phyloP scores from a whole-genome alignment of 1,284 basidiomycete genomes.

The Gomphus bonarii region DNA sequence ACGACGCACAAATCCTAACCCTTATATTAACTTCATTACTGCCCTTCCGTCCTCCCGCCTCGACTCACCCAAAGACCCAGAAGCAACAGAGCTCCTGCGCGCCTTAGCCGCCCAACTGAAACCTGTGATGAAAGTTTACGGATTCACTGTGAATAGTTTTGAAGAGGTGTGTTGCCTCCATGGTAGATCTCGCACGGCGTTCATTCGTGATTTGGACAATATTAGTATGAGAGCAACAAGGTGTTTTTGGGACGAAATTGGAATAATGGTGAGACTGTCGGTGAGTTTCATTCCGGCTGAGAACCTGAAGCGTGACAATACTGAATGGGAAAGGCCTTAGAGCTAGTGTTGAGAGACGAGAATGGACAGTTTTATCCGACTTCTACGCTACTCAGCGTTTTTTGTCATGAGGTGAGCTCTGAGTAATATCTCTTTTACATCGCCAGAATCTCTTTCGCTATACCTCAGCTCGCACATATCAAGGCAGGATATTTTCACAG shows the following conservation, averaged over 20 bases:
- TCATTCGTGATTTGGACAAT: not conserved
- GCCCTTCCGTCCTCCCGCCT: conserved; percentile 35
- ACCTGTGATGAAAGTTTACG: conserved; percentile 71
- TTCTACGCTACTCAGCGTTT: conserved; percentile 61
- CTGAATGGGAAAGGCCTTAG: conserved; percentile 26
- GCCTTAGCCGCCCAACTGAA: conserved; percentile 72
- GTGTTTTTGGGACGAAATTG: conserved; percentile 76
- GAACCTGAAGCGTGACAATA: not conserved
- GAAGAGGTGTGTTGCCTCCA: conserved; percentile 49
- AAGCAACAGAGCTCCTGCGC: conserved; percentile 55
- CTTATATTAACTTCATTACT: conserved; percentile 64
- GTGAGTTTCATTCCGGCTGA: conserved; percentile 28
- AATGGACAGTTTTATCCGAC: conserved; percentile 50
- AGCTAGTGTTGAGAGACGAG: conserved; percentile 57
- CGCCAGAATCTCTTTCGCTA: not conserved
- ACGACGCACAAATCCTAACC: conserved; percentile 60
- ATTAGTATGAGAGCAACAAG: conserved; percentile 59
- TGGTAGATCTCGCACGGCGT: not conserved
- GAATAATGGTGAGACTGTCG: conserved; percentile 69
- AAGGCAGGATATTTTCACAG: conserved; percentile 32
- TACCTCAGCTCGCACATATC: conserved; percentile 59
- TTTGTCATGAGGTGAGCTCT: conserved; percentile 70
- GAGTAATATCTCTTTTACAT: not conserved
- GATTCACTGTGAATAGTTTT: conserved; percentile 63
- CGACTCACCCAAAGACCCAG: conserved; percentile 31